These are phyloP conservation scores for Stygiomarasmius scandens DNA, from an alignment of 1,284 basidiomycete genomes.

Conservation along the genomic window DNA sequence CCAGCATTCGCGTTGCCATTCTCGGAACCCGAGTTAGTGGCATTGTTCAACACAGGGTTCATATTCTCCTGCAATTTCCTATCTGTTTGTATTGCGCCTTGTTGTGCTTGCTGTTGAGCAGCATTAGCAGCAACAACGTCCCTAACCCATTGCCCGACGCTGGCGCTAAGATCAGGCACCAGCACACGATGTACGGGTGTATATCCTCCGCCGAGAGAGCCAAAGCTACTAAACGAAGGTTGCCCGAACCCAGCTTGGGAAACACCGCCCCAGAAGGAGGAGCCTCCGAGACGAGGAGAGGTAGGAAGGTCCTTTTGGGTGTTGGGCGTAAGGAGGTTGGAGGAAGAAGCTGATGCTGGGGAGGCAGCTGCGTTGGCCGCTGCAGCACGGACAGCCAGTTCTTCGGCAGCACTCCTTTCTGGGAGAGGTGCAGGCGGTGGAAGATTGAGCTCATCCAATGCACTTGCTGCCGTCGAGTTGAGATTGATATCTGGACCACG, in stretches of 20 bases:
- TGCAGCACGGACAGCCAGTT: conserved; percentile 29
- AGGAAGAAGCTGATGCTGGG: neutral
- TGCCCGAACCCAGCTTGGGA: conserved; percentile 30
- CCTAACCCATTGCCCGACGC: conserved; percentile 14
- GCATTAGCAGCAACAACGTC: conserved; percentile 16
- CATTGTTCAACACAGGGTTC: conserved; percentile 71
- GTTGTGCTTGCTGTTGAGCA: neutral
- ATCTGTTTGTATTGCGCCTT: too few species aligned
- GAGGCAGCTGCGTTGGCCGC: conserved; percentile 17
- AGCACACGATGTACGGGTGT: conserved; percentile 87
- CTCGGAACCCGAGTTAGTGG: too few species aligned
- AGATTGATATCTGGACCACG: conserved; percentile 28
- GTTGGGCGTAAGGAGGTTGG: conserved; percentile 64
- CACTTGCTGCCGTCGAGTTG: conserved; percentile 18
- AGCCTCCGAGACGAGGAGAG: conserved; percentile 51
- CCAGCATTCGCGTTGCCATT: too few species aligned
- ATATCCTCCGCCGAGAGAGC: conserved; percentile 59
- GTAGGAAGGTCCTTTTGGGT: conserved; percentile 82
- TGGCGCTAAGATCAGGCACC: conserved; percentile 54
- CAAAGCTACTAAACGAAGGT: conserved; percentile 31
- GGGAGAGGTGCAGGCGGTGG: conserved; percentile 51
- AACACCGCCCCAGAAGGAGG: conserved; percentile 76
- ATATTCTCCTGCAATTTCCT: conserved; percentile 69
- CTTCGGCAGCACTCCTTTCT: conserved; percentile 38
- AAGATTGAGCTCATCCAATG: conserved; percentile 34